A percentile compares a stretch with the other conserved stretches of the same genome.
phyloP scores from a whole-genome alignment of 2,329 filamentous ascomycete species.

The Fusarium chuoi region DNA sequence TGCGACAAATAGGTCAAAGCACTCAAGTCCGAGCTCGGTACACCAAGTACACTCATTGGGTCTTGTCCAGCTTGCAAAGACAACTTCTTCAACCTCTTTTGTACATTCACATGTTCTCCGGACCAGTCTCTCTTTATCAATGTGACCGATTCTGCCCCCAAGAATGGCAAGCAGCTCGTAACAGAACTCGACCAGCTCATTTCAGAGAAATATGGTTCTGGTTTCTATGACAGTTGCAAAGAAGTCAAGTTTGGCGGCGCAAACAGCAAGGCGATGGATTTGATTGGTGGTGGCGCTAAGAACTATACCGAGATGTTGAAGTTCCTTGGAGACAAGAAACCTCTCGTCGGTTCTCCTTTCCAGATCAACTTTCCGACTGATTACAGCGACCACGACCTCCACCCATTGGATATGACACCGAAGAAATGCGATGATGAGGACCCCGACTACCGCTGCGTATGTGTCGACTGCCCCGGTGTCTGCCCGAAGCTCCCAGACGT shows the following conservation, averaged over 20 bases:
- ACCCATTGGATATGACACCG: constrained; percentile 74
- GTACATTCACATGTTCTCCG: constrained; percentile 97
- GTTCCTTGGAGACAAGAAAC: constrained; percentile 92
- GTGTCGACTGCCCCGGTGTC: constrained; percentile 88
- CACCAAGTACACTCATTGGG: constrained; percentile 87
- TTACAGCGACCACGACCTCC: constrained; percentile 75
- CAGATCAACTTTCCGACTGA: constrained; percentile 90
- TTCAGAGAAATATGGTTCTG: constrained; percentile 82
- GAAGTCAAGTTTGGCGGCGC: constrained; percentile 98
- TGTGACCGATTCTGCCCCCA: constrained; percentile 78
- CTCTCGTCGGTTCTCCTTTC: constrained; percentile 86
- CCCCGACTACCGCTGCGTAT: constrained; percentile 87
- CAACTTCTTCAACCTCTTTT: constrained; percentile 99
- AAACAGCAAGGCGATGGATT: constrained; percentile 91
- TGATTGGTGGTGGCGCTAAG: constrained; percentile 95
- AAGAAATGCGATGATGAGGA: constrained; percentile 93
- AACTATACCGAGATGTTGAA: constrained; percentile 88
- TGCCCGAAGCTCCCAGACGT: constrained; percentile 86
- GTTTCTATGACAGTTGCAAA: constrained; percentile 97
- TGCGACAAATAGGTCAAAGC: constrained; percentile 70
- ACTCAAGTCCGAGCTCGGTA: constrained; percentile 85
- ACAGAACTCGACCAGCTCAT: constrained; percentile 92
- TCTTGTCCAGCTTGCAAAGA: constrained; percentile 97
- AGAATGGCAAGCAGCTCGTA: constrained; percentile 71
- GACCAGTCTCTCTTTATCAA: constrained; percentile 97